These are phyloP conservation scores for Giardia duodenalis DNA, from an alignment of 208 protist species.

Conservation along the genomic window DNA sequence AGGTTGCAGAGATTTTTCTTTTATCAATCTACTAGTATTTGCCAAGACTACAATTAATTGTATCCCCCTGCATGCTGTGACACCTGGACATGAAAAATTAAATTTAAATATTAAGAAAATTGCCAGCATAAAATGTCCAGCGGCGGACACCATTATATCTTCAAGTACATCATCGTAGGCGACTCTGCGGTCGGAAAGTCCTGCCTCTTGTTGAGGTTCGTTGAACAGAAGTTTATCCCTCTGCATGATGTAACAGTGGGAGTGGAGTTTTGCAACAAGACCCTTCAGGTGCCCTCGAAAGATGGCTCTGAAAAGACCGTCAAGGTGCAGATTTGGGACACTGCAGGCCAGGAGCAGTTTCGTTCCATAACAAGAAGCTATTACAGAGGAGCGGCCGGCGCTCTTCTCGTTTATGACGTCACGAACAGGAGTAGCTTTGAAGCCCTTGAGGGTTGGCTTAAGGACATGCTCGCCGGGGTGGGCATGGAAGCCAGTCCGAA, in stretches of 20 bases:
- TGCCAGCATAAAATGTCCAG: not conserved
- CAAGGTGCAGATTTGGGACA: conserved; percentile 44
- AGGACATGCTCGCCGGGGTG: conserved; percentile 46
- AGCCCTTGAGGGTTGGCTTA: conserved; percentile 34
- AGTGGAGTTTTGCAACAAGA: conserved; percentile 45
- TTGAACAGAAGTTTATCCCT: conserved; percentile 30
- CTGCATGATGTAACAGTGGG: conserved; percentile 45
- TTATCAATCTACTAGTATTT: too few relatives aligned
- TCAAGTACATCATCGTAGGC: conserved; percentile 44
- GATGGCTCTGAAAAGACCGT: conserved; percentile 3
- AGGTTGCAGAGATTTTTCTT: too few relatives aligned
- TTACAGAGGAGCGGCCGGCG: conserved; percentile 36
- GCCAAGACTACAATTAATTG: too few relatives aligned
- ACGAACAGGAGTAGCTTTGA: conserved; percentile 40
- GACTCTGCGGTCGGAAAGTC: conserved; percentile 42
- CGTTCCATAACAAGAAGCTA: conserved; percentile 42
- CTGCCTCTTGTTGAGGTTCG: conserved; percentile 40
- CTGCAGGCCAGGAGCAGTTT: conserved; percentile 44
- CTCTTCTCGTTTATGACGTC: conserved; percentile 44
- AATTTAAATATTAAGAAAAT: too few relatives aligned
- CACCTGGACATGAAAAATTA: too few relatives aligned
- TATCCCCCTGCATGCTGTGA: too few relatives aligned
- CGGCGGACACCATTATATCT: conserved; percentile 30
- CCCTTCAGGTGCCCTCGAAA: not conserved
- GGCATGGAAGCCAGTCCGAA: not conserved